These are phyloP conservation scores for Aspergillus funiculosus DNA, from an alignment of 495 filamentous ascomycete species.

Conservation along the genomic window DNA sequence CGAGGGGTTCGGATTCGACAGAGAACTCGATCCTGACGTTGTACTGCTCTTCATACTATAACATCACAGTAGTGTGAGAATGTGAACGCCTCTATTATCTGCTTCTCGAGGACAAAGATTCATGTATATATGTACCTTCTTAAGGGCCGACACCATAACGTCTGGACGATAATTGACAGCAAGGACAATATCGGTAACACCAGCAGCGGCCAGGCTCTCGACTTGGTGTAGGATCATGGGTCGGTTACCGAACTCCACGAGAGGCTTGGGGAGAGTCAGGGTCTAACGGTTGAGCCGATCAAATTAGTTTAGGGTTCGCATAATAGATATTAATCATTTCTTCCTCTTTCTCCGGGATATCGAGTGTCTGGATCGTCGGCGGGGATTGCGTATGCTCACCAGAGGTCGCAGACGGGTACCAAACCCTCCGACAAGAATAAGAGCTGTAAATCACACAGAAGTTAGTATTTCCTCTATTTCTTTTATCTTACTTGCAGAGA, in stretches of 20 bases:
- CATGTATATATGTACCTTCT: slow-evolving; percentile 46
- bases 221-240: slow-evolving; percentile 99
- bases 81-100: no score
- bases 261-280: slow-evolving; percentile 90
- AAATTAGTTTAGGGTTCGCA: neutral
- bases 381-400: slow-evolving; percentile 55
- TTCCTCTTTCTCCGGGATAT: slow-evolving; percentile 5
- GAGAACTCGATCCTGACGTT: slow-evolving; percentile 94
- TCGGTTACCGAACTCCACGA: slow-evolving; percentile 97
- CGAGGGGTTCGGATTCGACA: slow-evolving; percentile 89
- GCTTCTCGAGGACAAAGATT: neutral
- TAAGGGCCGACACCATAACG: slow-evolving; percentile 75
- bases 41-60: slow-evolving; percentile 83
- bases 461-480: neutral
- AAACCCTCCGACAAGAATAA: slow-evolving; percentile 99
- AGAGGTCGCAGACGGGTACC: slow-evolving; percentile 96
- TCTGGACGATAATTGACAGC: slow-evolving; percentile 99
- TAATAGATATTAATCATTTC: no score
- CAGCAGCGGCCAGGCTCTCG: slow-evolving; percentile 87
- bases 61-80: neutral
- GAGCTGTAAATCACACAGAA: slow-evolving; percentile 52
- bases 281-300: slow-evolving; percentile 51
- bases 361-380: slow-evolving; percentile 14
- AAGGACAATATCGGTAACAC: slow-evolving; percentile 95
- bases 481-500: neutral